phyloP scores from a whole-genome alignment of 2,329 filamentous ascomycete genomes.

The Fusarium anguioides region DNA sequence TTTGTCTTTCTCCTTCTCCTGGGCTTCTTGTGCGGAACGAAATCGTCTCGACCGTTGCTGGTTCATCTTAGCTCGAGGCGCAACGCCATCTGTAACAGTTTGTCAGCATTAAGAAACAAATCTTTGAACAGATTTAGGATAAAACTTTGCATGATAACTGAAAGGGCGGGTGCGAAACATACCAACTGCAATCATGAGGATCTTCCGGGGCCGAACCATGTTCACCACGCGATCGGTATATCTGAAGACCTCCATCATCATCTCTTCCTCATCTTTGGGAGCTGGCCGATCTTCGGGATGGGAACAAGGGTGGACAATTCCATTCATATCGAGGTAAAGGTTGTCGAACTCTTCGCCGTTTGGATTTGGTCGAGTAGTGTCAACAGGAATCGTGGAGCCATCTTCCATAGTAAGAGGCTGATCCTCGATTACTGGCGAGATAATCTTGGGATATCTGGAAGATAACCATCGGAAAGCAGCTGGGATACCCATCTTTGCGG shows the following conservation, averaged over 20 bases:
- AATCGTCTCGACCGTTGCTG: conserved; percentile 97
- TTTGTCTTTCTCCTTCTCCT: conserved; percentile 93
- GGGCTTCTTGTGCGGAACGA: conserved; percentile 91
- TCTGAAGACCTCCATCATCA: conserved; percentile 98
- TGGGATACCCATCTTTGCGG: conserved; percentile 85
- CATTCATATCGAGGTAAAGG: conserved; percentile 98
- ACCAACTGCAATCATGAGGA: conserved; percentile 98
- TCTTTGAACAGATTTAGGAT: not conserved
- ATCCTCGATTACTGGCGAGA: conserved; percentile 90
- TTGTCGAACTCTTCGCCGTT: conserved; percentile 99
- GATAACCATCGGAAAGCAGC: conserved; percentile 97
- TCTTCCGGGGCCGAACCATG: conserved; percentile 95
- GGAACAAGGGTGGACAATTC: conserved; percentile 98
- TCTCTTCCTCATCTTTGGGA: conserved; percentile 94
- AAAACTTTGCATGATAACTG: not conserved
- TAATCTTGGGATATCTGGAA: conserved; percentile 97
- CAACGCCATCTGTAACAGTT: conserved; percentile 80
- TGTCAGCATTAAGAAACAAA: conserved; percentile 42
- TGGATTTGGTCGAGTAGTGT: conserved; percentile 86
- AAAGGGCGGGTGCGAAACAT: conserved; percentile 49
- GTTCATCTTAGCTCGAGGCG: conserved; percentile 99
- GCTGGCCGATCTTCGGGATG: conserved; percentile 94
- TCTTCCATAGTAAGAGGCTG: conserved; percentile 81
- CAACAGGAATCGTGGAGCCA: conserved; percentile 85
- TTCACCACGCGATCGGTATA: conserved; percentile 99